Conservation (phyloP, 2,329 filamentous ascomycete species). For the Aspergillus ustus region DNA sequence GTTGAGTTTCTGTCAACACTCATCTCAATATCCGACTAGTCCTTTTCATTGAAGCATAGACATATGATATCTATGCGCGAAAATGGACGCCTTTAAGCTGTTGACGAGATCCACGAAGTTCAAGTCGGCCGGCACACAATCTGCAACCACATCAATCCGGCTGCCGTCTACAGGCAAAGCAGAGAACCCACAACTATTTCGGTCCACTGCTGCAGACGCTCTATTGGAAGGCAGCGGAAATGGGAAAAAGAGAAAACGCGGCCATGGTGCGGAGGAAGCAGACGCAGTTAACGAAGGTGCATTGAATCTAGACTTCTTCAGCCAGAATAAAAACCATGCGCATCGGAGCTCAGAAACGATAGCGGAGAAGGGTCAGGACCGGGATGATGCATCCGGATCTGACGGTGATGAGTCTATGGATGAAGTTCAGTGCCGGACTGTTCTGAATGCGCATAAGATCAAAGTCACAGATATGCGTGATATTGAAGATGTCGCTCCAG, state of each 20-base stretch:
- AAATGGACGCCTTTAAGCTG: slow-evolving; percentile 53
- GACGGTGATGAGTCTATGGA: slow-evolving; percentile 52
- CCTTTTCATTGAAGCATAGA: slow-evolving; percentile 7
- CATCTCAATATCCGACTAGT: slow-evolving; percentile 1
- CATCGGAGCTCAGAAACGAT: slow-evolving; percentile 18
- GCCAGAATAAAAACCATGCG: slow-evolving; percentile 34
- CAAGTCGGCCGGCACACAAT: slow-evolving; percentile 36
- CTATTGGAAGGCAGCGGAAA: slow-evolving; percentile 32
- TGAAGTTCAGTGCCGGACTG: slow-evolving; percentile 72
- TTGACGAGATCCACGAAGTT: slow-evolving; percentile 51
- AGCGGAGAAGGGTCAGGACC: slow-evolving; percentile 24
- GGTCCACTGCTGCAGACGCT: slow-evolving; percentile 34
- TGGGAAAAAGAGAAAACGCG: slow-evolving; percentile 45
- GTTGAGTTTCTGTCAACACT: not conserved
- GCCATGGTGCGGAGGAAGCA: slow-evolving; percentile 27
- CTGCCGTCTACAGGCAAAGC: slow-evolving; percentile 49
- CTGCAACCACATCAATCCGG: slow-evolving; percentile 28
- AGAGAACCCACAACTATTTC: slow-evolving; percentile 44
- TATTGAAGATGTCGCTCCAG: slow-evolving; percentile 40
- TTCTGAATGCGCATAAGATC: slow-evolving; percentile 79
- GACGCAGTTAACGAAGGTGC: slow-evolving; percentile 27
- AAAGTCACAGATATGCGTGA: slow-evolving; percentile 79
- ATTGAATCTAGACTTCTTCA: slow-evolving; percentile 44
- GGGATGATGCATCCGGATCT: slow-evolving; percentile 29
- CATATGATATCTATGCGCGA: slow-evolving; percentile 16